These are phyloP conservation scores for Echites panduratus DNA, from an alignment of 257 asterid species.

Conservation along the genomic window DNA sequence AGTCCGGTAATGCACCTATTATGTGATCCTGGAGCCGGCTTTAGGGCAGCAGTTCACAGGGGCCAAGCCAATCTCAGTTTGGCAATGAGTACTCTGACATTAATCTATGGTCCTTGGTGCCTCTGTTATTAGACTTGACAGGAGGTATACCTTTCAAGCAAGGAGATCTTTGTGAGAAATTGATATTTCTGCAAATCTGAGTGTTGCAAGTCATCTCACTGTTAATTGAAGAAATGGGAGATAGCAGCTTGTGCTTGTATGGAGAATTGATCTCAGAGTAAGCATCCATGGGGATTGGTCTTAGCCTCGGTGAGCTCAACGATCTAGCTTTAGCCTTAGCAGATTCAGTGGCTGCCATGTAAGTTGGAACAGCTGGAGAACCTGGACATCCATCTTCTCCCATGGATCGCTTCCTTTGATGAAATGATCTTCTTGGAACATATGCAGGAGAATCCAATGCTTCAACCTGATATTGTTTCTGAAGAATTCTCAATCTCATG, in stretches of 20 bases:
- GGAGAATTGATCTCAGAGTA: slow-evolving; percentile 80
- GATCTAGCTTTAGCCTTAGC: slow-evolving; percentile 82
- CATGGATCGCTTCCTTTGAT: slow-evolving; percentile 59
- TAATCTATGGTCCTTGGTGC: slow-evolving; percentile 34
- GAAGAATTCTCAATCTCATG: slow-evolving; percentile 22
- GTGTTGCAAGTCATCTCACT: slow-evolving; percentile 65
- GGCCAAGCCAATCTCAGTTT: background rate
- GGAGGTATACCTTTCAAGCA: slow-evolving; percentile 50
- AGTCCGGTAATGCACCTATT: background rate
- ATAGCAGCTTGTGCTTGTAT: slow-evolving; percentile 54
- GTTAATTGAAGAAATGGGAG: slow-evolving; percentile 82
- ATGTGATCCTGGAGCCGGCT: background rate
- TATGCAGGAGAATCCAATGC: slow-evolving; percentile 35
- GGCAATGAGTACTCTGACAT: slow-evolving; percentile 25
- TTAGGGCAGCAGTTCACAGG: background rate
- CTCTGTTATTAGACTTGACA: slow-evolving; percentile 41
- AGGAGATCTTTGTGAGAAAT: slow-evolving; percentile 58
- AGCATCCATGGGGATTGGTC: slow-evolving; percentile 62
- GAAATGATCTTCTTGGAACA: slow-evolving; percentile 47
- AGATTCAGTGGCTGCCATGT: slow-evolving; percentile 91
- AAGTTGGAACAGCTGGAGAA: slow-evolving; percentile 67
- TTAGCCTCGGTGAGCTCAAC: slow-evolving; percentile 75
- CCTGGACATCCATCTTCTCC: slow-evolving; percentile 50
- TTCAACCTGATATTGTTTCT: slow-evolving; percentile 45
- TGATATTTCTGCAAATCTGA: slow-evolving; percentile 42